A percentile compares a stretch with the other conserved stretches of the same genome.
These are phyloP conservation scores for Colletotrichum sp. DNA, from an alignment of 2,329 filamentous ascomycete species.

Conservation along the genomic window DNA sequence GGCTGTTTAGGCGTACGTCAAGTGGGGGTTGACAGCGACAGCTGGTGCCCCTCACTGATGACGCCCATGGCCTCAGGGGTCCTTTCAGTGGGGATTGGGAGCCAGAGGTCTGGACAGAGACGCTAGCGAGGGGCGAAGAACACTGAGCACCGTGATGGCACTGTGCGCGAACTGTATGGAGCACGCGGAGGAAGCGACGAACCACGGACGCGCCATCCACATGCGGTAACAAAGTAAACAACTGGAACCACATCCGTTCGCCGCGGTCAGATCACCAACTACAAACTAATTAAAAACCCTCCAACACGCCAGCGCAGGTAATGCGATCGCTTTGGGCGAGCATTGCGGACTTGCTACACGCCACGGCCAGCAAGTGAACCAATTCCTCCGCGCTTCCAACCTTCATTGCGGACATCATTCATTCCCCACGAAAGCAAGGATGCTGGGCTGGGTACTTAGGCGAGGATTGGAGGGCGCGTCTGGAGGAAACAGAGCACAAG, in stretches of 20 bases:
- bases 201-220: constrained; percentile 20
- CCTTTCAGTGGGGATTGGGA: neutral
- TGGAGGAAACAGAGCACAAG: constrained; percentile 30
- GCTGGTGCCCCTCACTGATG: constrained; percentile 17
- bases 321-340: neutral
- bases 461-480: constrained; percentile 46
- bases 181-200: neutral
- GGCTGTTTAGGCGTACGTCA: neutral
- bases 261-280: constrained; percentile 15
- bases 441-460: constrained; percentile 67
- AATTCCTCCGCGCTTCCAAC: neutral
- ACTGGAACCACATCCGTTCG: constrained; percentile 13
- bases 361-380: neutral
- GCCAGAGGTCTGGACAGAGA: neutral
- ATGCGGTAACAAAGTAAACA: constrained; percentile 31
- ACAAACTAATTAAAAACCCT: constrained; percentile 5
- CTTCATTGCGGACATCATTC: neutral
- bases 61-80: neutral
- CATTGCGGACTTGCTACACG: neutral
- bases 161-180: neutral
- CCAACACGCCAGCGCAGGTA: constrained; percentile 1
- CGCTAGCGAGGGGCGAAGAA: neutral
- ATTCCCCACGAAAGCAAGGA: constrained; percentile 28
- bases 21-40: constrained; percentile 6
- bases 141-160: neutral